A percentile compares a stretch with the other conserved stretches of the same genome.
These are phyloP conservation scores for Nosema granulosis DNA, from an alignment of 371 early-diverging fungal species.

Conservation along the genomic window DNA sequence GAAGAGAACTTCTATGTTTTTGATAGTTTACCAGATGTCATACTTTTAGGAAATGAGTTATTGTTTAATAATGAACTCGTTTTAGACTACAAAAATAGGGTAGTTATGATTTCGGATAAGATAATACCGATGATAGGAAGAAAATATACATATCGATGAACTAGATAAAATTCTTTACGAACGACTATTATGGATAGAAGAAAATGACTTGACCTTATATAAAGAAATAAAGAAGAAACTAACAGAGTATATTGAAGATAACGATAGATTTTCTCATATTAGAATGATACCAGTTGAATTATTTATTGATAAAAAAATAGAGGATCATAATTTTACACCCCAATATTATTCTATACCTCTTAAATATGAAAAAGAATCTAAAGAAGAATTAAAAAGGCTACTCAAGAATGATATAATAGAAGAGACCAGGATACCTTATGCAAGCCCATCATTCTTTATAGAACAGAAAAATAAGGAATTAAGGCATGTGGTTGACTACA, in stretches of 20 bases:
- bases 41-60: conserved; percentile 8
- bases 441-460: conserved; percentile 32
- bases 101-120: neutral
- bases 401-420: conserved; percentile 3
- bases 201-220: neutral
- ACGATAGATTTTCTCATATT: neutral
- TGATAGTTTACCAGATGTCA: neutral
- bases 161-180: conserved; percentile 8
- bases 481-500: conserved; percentile 39
- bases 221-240: neutral
- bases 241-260: neutral
- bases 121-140: neutral
- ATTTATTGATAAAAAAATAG: neutral
- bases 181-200: neutral
- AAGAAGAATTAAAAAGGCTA: neutral
- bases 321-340: neutral
- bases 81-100: conserved; percentile 2
- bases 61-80: neutral
- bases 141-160: neutral
- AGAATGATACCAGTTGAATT: neutral
- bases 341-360: neutral
- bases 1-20: neutral
- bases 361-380: neutral
- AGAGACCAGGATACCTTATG: neutral
- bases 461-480: conserved; percentile 21